phyloP scores from a whole-genome alignment of 805 yeast species.

The Ogataea pilisensis region DNA sequence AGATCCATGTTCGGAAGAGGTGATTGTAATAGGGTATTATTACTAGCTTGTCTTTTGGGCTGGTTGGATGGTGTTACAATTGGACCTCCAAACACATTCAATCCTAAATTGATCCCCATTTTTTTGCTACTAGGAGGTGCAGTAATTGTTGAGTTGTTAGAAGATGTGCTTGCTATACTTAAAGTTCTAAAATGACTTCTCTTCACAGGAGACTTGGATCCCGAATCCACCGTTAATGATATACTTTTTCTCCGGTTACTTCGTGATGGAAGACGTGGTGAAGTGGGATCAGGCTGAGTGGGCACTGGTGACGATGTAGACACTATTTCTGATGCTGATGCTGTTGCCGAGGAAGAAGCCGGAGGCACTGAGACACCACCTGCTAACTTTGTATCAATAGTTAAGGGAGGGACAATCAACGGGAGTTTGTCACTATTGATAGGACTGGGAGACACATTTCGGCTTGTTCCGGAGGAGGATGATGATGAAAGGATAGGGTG shows the following conservation, averaged over 20 bases:
- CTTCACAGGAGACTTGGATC: constrained; percentile 9
- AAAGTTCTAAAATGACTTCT: constrained; percentile 19
- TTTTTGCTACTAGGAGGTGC: constrained; percentile 13
- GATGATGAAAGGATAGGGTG: constrained; percentile 22
- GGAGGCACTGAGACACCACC: too few species aligned
- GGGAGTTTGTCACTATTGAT: background rate
- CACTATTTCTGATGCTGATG: constrained; percentile 7
- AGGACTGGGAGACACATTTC: constrained; percentile 14
- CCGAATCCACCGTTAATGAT: constrained; percentile 15
- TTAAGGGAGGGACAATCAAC: background rate
- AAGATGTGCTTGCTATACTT: constrained; percentile 18
- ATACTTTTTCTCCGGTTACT: constrained; percentile 8
- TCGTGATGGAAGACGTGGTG: constrained; percentile 2
- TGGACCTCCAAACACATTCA: constrained; percentile 24
- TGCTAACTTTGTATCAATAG: background rate
- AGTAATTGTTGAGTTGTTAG: constrained; percentile 8
- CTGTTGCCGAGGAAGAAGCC: background rate
- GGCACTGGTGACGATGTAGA: background rate
- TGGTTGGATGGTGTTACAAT: constrained; percentile 1
- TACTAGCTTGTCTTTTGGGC: background rate
- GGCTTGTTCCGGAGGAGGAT: constrained; percentile 17
- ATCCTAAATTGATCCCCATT: constrained; percentile 30
- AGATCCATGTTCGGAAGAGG: too few species aligned
- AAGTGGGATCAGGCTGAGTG: background rate
- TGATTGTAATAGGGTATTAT: background rate